A percentile compares a stretch with the other conserved stretches of the same genome.
These are phyloP conservation scores for Aspergillus bertholletiae DNA, from an alignment of 495 filamentous ascomycete species.

Conservation along the genomic window DNA sequence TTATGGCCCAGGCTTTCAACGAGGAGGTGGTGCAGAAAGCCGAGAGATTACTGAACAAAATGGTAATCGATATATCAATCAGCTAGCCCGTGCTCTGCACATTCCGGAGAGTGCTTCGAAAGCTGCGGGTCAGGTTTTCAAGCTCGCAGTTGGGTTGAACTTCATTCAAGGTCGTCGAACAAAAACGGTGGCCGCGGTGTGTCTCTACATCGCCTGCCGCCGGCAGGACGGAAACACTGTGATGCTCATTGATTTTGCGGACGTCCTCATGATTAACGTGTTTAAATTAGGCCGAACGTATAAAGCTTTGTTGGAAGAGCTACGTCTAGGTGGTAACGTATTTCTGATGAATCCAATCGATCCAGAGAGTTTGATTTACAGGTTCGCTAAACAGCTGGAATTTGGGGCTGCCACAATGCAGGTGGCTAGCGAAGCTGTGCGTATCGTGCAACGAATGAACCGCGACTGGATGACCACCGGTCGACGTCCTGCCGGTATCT, in stretches of 20 bases:
- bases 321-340: slow-evolving; percentile 51
- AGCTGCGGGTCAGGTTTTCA: slow-evolving; percentile 68
- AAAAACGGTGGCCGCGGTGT: slow-evolving; percentile 76
- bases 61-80: slow-evolving; percentile 52
- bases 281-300: slow-evolving; percentile 85
- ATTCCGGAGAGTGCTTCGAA: slow-evolving; percentile 59
- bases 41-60: slow-evolving; percentile 71
- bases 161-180: slow-evolving; percentile 90
- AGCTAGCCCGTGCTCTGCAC: slow-evolving; percentile 46
- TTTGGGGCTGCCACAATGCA: slow-evolving; percentile 73
- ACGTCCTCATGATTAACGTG: slow-evolving; percentile 79
- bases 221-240: slow-evolving; percentile 54
- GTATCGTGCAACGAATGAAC: slow-evolving; percentile 87
- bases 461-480: slow-evolving; percentile 94
- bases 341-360: slow-evolving; percentile 59
- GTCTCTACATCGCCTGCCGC: slow-evolving; percentile 83
- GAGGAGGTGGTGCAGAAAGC: slow-evolving; percentile 55
- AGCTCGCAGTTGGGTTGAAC: slow-evolving; percentile 65
- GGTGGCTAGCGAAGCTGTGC: slow-evolving; percentile 80
- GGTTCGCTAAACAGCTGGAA: slow-evolving; percentile 85
- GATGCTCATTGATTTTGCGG: slow-evolving; percentile 95
- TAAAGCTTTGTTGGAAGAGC: slow-evolving; percentile 66
- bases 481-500: slow-evolving; percentile 88
- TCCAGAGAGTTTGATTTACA: slow-evolving; percentile 81
- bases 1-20: slow-evolving; percentile 53